Conservation (phyloP, 805 yeast genomes). For the Yarrowia bubula region DNA sequence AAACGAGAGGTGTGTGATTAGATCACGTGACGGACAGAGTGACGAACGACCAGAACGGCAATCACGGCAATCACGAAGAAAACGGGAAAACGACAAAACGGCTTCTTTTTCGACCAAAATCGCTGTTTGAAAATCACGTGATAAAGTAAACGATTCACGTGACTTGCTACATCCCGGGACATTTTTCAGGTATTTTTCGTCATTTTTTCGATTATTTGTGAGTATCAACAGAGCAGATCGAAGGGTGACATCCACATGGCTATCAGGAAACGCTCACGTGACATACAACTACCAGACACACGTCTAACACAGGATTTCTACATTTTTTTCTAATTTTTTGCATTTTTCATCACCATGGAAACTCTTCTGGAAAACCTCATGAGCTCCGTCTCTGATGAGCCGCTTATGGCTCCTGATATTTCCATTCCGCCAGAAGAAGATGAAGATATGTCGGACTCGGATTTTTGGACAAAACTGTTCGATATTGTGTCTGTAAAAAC, state of each 20-base stretch:
- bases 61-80: too few species aligned
- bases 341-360: neutral
- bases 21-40: neutral
- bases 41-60: too few species aligned
- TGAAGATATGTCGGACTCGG: neutral
- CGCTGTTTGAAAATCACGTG: too few species aligned
- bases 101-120: too few species aligned
- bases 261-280: too few species aligned
- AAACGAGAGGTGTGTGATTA: neutral
- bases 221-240: too few species aligned
- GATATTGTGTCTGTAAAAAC: conserved; percentile 6
- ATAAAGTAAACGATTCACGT: neutral
- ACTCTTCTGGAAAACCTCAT: neutral
- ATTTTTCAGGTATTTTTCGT: too few species aligned
- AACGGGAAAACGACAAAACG: too few species aligned
- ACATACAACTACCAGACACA: too few species aligned
- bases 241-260: too few species aligned
- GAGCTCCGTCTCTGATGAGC: conserved; percentile 1
- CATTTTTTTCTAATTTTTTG: too few species aligned
- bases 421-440: conserved; percentile 7
- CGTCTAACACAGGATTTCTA: neutral
- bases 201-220: too few species aligned
- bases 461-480: neutral
- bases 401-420: neutral
- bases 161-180: neutral